Base-by-base conservation (phyloP, 176 grass and related monocot genomes). In the Musa beccarii region DNA sequence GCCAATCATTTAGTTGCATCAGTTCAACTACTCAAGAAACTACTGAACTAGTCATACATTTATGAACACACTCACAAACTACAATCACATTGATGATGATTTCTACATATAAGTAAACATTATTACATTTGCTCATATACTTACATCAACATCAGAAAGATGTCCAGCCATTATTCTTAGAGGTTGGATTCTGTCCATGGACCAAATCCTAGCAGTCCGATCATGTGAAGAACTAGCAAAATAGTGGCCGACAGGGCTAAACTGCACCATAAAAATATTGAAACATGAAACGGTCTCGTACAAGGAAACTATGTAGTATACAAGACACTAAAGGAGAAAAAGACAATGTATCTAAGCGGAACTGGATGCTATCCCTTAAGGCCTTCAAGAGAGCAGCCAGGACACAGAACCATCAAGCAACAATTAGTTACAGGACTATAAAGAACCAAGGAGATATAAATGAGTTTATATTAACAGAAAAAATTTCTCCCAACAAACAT, bases 61-160 rank as follows among this genome's bases (percentile, higher is more conserved):
- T 43, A 43, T 43, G 34, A 43, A 43, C 34, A 43, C 34, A 43
- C 34, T 43, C 34, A 43, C n/a, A 61, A n/a, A 61, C 17, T 61
- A n/a, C 16, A 61, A 61, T 61, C 15, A 57, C 17, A 17, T 21
- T 26, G 26, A 70, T n/a, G 68, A 51, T 10, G 16, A 15, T 25
- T 8, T 51, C 15, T n/a, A 34, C 65, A 17, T 51, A 69, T 50
- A 69, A 69, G 16, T 50, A 17, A 1, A 8, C 26, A 54, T 26
- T 51, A 65, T 17, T 63, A 52, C 34, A 63, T 16, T 13, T 49
- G 79, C 34, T 43, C 6, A 23, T 74, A 25, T 13, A 86, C 90
- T 91, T 91, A 98, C 95, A 89, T 98, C 95, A 76, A 93, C 95
- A 89, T 98, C 90, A 80, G 95, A 90, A 77, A 98, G 88, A 89